These are phyloP conservation scores for Pichia exigua DNA, from an alignment of 805 yeast species.

Conservation along the genomic window DNA sequence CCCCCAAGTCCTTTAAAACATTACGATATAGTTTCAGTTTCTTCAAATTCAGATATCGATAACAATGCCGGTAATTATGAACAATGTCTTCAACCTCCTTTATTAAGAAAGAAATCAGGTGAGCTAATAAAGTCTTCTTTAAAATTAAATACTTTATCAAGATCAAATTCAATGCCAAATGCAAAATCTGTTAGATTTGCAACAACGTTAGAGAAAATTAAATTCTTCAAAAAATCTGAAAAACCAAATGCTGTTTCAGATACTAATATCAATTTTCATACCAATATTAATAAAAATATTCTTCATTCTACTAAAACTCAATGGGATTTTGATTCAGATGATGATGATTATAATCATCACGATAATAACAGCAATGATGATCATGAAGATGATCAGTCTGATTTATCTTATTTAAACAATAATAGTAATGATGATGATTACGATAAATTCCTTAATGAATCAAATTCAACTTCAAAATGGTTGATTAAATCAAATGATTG, in stretches of 20 bases:
- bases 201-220: slow-evolving; percentile 48
- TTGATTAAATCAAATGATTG: slow-evolving; percentile 26
- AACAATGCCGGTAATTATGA: background rate
- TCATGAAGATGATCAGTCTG: slow-evolving; percentile 12
- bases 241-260: slow-evolving; percentile 56
- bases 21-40: slow-evolving; percentile 2
- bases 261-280: slow-evolving; percentile 16
- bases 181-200: slow-evolving; percentile 61
- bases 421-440: slow-evolving; percentile 9
- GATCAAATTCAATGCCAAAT: slow-evolving; percentile 44
- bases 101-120: slow-evolving; percentile 47
- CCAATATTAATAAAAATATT: slow-evolving; percentile 10
- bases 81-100: slow-evolving; percentile 2
- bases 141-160: slow-evolving; percentile 35
- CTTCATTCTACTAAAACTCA: slow-evolving; percentile 10
- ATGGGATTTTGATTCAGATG: slow-evolving; percentile 25
- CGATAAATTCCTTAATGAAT: slow-evolving; percentile 14
- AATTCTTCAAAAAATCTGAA: slow-evolving; percentile 53
- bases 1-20: slow-evolving; percentile 2
- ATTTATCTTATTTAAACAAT: background rate
- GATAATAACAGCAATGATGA: no score
- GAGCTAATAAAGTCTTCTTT: slow-evolving; percentile 41
- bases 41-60: background rate
- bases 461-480: slow-evolving; percentile 21
- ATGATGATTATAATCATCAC: slow-evolving; percentile 19